Percentiles rank a stretch among this genome's conserved stretches.
These are phyloP conservation scores for Fremontodendron californicum DNA, from an alignment of 345 rosid species.

Conservation along the genomic window DNA sequence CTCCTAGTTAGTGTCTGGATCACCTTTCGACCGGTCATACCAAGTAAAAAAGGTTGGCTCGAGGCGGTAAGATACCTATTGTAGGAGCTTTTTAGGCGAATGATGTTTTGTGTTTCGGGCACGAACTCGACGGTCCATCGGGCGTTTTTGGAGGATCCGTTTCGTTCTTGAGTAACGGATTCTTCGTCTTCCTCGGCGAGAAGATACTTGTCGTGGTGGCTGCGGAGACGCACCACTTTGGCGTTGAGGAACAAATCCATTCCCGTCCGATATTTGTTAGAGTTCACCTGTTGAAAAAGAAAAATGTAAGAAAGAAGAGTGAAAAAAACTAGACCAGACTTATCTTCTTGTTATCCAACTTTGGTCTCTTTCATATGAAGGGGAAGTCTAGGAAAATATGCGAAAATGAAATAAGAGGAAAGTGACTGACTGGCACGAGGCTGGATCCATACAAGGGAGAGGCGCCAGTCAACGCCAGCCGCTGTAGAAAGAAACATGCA, in stretches of 20 bases:
- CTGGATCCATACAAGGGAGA: no score
- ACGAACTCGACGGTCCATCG: conserved; percentile 67
- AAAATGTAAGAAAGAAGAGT: not conserved
- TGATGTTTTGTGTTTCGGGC: conserved; percentile 34
- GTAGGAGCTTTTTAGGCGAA: conserved; percentile 66
- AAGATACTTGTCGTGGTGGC: conserved; percentile 76
- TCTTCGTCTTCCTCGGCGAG: conserved; percentile 71
- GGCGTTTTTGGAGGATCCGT: conserved; percentile 56
- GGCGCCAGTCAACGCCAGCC: no score
- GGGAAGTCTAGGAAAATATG: no score
- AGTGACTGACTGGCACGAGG: no score
- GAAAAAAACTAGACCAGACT: not conserved
- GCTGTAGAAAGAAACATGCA: no score
- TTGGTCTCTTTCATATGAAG: not conserved
- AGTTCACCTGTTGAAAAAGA: conserved; percentile 16
- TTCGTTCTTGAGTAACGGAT: conserved; percentile 50
- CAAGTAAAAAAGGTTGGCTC: conserved; percentile 63
- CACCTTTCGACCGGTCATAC: conserved; percentile 73
- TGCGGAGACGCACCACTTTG: conserved; percentile 59
- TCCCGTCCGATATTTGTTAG: conserved; percentile 21
- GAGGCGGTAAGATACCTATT: conserved; percentile 82
- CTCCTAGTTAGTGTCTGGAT: conserved; percentile 45
- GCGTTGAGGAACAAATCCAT: conserved; percentile 84
- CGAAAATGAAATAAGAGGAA: no score
- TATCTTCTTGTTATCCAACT: not conserved